Evolutionary conservation across 192 early-diverging fungal species (phyloP), one percentile per base, ranked within the genome.

Genomic region (Coemansia sp.): DNA sequence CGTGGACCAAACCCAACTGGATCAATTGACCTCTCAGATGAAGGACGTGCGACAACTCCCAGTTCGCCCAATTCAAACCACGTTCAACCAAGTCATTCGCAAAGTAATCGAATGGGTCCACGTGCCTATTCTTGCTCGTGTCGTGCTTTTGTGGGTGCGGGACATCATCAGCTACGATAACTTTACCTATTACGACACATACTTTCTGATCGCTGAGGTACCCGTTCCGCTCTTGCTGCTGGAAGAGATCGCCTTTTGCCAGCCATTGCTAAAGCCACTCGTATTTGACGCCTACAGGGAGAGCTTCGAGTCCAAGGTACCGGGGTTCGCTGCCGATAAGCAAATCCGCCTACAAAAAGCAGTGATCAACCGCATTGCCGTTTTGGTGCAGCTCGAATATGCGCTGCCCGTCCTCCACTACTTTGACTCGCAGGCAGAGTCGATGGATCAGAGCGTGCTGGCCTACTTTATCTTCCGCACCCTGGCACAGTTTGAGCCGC

Each of bases 241-340:
- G n/a, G 92, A 93, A 59, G 92, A 93, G 78, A 91, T 93, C 68
- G 89, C 90, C 1, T 85, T 81, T 62, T 84, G 87, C 31, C 91
- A 93, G 67, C 89, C 88, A n/a, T 67, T 90, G 27, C 86, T 89
- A 57, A 86, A 87, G 60, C 75, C 84, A 4, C 79, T 84, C n/a
- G 85, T 93, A 8, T 91, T 93, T 75, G 72, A 78, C 2, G 86
- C 84, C 10, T 85, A 89, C 55, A 80, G 77, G 42, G 87, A 80
- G n/a, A 84, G 85, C 60, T 84, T 93, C 60, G 77, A 82, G 65
- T 84, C 86, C n/a, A 77, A 73, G 23, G 77, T 86, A 27, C 62
- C 76, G 11, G 85, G 75, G 27, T 84, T 93, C 50, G 75, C 79
- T 48, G 86, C 89, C 2, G 91, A 91, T 41, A 84, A 68, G 66